These are phyloP conservation scores for Pseudogymnoascus sp. DNA, from an alignment of 2,329 filamentous ascomycete species.

Conservation along the genomic window DNA sequence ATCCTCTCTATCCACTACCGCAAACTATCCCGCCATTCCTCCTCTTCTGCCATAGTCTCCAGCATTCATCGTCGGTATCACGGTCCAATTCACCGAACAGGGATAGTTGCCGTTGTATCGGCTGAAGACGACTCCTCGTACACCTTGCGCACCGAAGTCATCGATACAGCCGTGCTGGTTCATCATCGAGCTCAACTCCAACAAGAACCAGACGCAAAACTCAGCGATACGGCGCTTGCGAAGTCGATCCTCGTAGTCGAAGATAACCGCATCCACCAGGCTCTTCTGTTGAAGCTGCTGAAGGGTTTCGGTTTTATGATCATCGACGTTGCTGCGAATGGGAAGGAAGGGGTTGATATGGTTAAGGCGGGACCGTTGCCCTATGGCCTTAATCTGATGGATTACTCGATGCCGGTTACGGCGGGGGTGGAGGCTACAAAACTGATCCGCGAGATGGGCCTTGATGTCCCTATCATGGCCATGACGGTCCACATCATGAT, in stretches of 20 bases:
- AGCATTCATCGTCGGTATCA: constrained; percentile 45
- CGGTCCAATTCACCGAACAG: constrained; percentile 53
- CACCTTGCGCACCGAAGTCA: constrained; percentile 43
- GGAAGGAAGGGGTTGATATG: constrained; percentile 36
- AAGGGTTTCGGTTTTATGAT: constrained; percentile 34
- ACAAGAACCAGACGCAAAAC: constrained; percentile 22
- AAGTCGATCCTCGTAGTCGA: constrained; percentile 37
- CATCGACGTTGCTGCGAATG: constrained; percentile 37
- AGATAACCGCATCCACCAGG: constrained; percentile 39
- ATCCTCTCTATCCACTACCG: neutral
- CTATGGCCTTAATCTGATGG: constrained; percentile 49
- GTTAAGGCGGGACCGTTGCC: constrained; percentile 35
- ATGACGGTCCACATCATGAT: constrained; percentile 51
- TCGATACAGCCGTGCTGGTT: constrained; percentile 50
- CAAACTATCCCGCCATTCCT: neutral
- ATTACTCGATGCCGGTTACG: constrained; percentile 53
- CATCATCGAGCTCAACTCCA: constrained; percentile 32
- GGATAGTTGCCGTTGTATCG: constrained; percentile 40
- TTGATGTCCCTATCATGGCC: constrained; percentile 43
- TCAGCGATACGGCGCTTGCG: constrained; percentile 32
- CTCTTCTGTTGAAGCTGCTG: constrained; percentile 33
- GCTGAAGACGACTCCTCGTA: constrained; percentile 37
- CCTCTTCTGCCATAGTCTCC: neutral
- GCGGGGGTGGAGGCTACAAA: constrained; percentile 46
- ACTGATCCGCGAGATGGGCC: constrained; percentile 37